phyloP scores from a whole-genome alignment of 441 rosid species.

The Macaranga tanarius region DNA sequence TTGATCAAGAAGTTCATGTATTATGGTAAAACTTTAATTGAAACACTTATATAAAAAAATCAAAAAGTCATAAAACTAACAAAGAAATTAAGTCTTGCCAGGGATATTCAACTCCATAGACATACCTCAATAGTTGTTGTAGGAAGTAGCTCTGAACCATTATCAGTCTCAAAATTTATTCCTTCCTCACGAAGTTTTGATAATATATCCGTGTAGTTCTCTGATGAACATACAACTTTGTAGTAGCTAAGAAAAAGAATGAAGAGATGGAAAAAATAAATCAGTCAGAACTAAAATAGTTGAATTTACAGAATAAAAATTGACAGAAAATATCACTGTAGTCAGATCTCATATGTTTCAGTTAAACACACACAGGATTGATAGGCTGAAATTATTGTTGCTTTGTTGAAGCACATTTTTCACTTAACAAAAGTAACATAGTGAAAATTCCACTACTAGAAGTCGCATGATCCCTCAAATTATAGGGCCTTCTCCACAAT shows the following conservation, averaged over 20 bases:
- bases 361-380: neutral
- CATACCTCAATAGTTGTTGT: conserved; percentile 67
- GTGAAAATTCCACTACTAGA: neutral
- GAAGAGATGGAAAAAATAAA: conserved; percentile 5
- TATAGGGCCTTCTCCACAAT: neutral
- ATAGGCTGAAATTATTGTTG: neutral
- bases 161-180: conserved; percentile 77
- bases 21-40: neutral
- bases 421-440: neutral
- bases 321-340: neutral
- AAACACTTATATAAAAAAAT: neutral
- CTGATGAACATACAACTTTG: conserved; percentile 71
- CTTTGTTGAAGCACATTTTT: neutral
- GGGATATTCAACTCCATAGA: conserved; percentile 10
- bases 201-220: conserved; percentile 59
- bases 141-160: conserved; percentile 89
- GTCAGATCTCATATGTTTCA: neutral
- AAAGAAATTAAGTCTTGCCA: neutral
- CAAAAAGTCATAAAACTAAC: neutral
- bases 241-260: conserved; percentile 47
- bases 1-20: neutral
- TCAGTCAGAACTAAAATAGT: neutral
- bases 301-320: neutral
- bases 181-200: conserved; percentile 74
- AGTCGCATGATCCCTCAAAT: neutral